Percentiles rank a stretch among this genome's conserved stretches.
Evolutionary conservation across 2,329 filamentous ascomycete species (phyloP).

Genomic region (Trichophyton simii): DNA sequence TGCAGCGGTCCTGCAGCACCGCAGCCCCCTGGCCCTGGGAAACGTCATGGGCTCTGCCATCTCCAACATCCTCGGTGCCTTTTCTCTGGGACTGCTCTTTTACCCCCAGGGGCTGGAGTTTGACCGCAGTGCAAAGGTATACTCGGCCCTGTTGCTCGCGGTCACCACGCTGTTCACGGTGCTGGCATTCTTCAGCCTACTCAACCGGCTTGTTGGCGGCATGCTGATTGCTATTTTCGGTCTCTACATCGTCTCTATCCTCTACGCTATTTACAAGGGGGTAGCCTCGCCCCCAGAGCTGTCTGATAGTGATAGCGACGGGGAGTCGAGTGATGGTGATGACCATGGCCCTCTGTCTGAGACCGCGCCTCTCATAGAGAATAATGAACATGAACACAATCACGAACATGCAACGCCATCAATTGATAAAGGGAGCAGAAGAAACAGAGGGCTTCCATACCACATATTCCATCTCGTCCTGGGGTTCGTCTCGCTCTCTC

Average conservation of each 20-base stretch:
- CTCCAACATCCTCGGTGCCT: constrained; percentile 45
- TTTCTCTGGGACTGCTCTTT: constrained; percentile 39
- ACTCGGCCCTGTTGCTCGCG: constrained; percentile 23
- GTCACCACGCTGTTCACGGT: constrained; percentile 32
- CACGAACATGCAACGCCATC: too few species aligned
- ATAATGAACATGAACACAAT: neutral
- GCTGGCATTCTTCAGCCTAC: constrained; percentile 23
- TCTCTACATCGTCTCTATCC: constrained; percentile 35
- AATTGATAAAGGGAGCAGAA: neutral
- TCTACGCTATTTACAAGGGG: constrained; percentile 36
- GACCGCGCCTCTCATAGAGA: constrained; percentile 12
- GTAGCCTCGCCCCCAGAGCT: constrained; percentile 31
- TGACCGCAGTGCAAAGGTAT: neutral
- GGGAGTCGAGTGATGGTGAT: constrained; percentile 18
- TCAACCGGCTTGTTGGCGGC: constrained; percentile 27
- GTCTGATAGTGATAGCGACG: constrained; percentile 34
- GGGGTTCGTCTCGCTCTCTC: constrained; percentile 33
- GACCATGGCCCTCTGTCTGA: constrained; percentile 13
- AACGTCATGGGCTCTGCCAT: constrained; percentile 44
- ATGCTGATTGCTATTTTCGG: constrained; percentile 34
- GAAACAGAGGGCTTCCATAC: constrained; percentile 20
- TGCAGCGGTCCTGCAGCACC: constrained; percentile 35
- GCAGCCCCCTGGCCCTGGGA: constrained; percentile 39
- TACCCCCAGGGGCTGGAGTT: neutral
- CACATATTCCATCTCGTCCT: constrained; percentile 34